These are phyloP conservation scores for Cordyceps militaris DNA, from an alignment of 2,329 filamentous ascomycete genomes.

Conservation along the genomic window DNA sequence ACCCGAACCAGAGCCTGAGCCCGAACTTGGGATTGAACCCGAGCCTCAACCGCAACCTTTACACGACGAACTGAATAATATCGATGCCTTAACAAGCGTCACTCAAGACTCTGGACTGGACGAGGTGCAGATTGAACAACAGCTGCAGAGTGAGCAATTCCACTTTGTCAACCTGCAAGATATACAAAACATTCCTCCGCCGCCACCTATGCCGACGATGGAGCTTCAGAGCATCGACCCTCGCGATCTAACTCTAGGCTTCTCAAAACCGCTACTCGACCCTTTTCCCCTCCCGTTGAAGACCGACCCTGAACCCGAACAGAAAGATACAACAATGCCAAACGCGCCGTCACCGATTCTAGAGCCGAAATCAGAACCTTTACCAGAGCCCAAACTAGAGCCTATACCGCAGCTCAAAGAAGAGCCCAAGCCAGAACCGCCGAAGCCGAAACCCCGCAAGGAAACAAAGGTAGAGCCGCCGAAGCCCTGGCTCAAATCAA, in stretches of 20 bases:
- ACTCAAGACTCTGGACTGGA: conserved; percentile 11
- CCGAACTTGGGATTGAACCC: not conserved
- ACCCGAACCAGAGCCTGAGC: not conserved
- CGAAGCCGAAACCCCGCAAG: conserved; percentile 13
- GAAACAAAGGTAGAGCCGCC: conserved; percentile 19
- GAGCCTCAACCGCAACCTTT: not conserved
- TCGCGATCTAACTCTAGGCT: conserved; percentile 10
- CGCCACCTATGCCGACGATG: conserved; percentile 21
- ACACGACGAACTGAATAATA: not conserved
- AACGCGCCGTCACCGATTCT: conserved; percentile 13
- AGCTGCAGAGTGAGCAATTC: conserved; percentile 12
- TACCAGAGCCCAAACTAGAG: conserved; percentile 13
- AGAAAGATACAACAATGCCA: conserved; percentile 14
- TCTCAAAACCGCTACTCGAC: not conserved
- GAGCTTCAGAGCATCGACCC: conserved; percentile 18
- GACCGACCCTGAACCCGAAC: conserved; percentile 5
- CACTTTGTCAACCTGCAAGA: conserved; percentile 34
- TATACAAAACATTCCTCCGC: conserved; percentile 26
- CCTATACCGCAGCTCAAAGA: conserved; percentile 7
- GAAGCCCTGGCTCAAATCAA: conserved; percentile 27
- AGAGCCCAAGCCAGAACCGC: not conserved
- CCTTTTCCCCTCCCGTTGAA: not conserved
- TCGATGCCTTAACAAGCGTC: not conserved
- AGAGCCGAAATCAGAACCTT: conserved; percentile 13
- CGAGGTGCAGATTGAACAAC: conserved; percentile 8